Evolutionary conservation across 805 yeast species (phyloP).

Genomic region (Candida pseudofarinosa): DNA sequence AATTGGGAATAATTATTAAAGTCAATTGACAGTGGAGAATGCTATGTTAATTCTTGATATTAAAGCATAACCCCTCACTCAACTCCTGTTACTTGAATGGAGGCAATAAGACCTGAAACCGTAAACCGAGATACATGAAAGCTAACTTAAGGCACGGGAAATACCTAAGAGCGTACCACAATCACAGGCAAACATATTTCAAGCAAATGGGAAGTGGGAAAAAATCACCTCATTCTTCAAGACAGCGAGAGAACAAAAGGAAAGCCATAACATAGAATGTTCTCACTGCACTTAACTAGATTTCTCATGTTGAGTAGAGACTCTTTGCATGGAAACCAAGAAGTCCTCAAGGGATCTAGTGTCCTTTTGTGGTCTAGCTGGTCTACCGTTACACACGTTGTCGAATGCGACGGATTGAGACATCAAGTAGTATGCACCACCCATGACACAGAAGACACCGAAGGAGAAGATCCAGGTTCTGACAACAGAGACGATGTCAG

Average conservation of each 20-base stretch:
- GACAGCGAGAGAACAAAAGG: constrained; percentile 2
- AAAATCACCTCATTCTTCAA: neutral
- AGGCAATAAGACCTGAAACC: neutral
- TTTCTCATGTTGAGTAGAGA: constrained; percentile 85
- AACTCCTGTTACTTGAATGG: too few species aligned
- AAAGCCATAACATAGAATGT: constrained; percentile 1
- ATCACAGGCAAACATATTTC: too few species aligned
- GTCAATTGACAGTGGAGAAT: constrained; percentile 5
- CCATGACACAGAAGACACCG: constrained; percentile 94
- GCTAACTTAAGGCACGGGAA: neutral
- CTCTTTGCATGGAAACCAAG: constrained; percentile 84
- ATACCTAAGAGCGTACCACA: too few species aligned
- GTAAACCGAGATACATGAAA: neutral
- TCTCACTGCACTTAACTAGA: constrained; percentile 43
- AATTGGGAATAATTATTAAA: constrained; percentile 9
- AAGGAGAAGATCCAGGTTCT: constrained; percentile 94
- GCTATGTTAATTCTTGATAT: neutral
- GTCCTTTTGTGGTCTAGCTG: constrained; percentile 51
- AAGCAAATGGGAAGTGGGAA: neutral
- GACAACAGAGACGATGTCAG: constrained; percentile 90
- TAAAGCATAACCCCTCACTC: too few species aligned
- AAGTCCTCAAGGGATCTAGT: constrained; percentile 76
- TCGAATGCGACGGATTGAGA: constrained; percentile 75
- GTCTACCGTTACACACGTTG: constrained; percentile 80
- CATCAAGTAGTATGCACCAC: constrained; percentile 96